These are phyloP conservation scores for Zasmidium cellare DNA, from an alignment of 2,329 filamentous ascomycete genomes.

Conservation along the genomic window DNA sequence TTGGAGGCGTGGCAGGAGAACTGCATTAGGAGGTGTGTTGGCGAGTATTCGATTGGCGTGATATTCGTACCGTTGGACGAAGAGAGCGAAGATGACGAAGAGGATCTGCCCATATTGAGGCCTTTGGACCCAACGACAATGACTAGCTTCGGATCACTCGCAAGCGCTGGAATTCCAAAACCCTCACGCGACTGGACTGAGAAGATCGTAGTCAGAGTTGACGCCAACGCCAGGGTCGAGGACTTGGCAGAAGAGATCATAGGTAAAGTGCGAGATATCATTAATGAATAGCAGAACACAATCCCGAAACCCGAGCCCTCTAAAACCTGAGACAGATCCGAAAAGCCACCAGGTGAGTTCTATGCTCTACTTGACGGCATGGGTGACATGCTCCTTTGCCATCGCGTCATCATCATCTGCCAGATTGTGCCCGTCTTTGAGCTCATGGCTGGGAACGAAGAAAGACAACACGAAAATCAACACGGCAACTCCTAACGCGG, in stretches of 20 bases:
- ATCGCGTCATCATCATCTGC: no score
- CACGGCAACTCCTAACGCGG: conserved; percentile 11
- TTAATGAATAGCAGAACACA: conserved; percentile 3
- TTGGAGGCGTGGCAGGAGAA: conserved; percentile 8
- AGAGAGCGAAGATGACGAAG: neutral
- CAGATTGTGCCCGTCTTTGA: no score
- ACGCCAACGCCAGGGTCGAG: neutral
- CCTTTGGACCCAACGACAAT: conserved; percentile 9
- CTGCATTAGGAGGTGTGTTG: conserved; percentile 6
- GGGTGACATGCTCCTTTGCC: no score
- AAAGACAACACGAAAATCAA: conserved; percentile 8
- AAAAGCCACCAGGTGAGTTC: no score
- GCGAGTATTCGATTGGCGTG: conserved; percentile 11
- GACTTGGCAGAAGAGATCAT: conserved; percentile 5
- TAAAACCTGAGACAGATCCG: no score
- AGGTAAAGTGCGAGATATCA: conserved; percentile 3
- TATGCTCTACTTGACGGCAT: no score
- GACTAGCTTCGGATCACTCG: conserved; percentile 7
- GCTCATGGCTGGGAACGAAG: no score
- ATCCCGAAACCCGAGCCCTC: no score
- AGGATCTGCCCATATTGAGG: conserved; percentile 9
- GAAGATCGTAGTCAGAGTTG: conserved; percentile 4
- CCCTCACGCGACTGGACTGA: conserved; percentile 5
- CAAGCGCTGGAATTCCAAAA: no score
- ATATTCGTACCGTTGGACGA: conserved; percentile 12